Base-by-base conservation (phyloP, 371 early-diverging fungal species). In the Haplosporangium sp. region DNA sequence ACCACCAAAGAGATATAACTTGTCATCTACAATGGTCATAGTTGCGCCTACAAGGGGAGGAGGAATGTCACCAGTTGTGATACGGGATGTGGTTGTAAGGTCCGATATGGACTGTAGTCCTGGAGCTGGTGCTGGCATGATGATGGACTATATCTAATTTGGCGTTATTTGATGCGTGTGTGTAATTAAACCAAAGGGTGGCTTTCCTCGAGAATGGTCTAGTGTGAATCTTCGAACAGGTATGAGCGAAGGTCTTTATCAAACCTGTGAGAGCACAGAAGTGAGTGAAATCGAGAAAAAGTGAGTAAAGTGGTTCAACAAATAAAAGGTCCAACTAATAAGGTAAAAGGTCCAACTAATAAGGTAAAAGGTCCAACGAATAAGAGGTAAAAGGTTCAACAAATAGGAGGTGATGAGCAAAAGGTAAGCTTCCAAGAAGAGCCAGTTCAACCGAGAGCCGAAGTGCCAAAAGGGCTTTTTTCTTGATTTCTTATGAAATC, bases 41-140 rank as follows among this genome's bases (percentile, higher is more conserved):
- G 94, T 92, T 42, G 92, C 88, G 6, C 95, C 95, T 2, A 94
- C 93, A 37, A 93, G 84, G 2, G 94, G 91, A 15, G 94, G 94
- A 11, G 95, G 95, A 52, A 92, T 85, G 53, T 93, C 92, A 37
- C 95, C 95, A 7, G 89, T 89, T 34, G 94, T 93, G 71, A 88
- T 85, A 53, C 86, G 86, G 38, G 88, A 89, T 71, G 90, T 88
- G 27, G 93, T 90, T 11, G 91, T 93, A 72, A 92, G 84, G 85
- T 93, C 93, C 45, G 94, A 89, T 76, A 92, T 86, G 73, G 92
- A 91, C 84, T 89, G 90, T 48, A 90, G 82, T 53, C 77, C 82
- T 37, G 85, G 68, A 52, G 85, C 63, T 50, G 73, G 77, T 57
- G 78, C 77, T 50, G 81, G 72, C 77, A 78, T 82, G 50, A 20